Conservation (phyloP, 2,329 filamentous ascomycete species). For the Pseudogymnoascus sp. region DNA sequence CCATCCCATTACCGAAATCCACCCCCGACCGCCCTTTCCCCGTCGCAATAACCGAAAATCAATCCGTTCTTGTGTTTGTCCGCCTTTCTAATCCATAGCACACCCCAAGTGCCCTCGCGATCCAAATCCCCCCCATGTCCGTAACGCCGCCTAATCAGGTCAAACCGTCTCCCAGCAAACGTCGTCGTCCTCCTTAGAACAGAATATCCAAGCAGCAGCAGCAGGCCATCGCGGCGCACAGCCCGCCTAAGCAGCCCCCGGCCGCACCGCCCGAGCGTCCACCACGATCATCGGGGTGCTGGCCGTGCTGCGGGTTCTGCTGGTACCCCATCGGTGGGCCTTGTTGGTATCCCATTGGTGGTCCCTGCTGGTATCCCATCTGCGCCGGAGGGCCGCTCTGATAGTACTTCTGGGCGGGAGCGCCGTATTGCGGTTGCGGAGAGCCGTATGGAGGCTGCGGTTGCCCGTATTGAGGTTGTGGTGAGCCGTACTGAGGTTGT, state of each 20-base stretch:
- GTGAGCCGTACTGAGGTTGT: neutral
- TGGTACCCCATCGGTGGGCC: slow-evolving; percentile 17
- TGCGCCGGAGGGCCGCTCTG: slow-evolving; percentile 19
- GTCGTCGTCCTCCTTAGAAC: slow-evolving; percentile 32
- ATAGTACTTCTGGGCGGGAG: slow-evolving; percentile 18
- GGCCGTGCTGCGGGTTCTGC: slow-evolving; percentile 22
- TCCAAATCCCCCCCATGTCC: neutral
- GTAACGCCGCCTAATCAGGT: neutral
- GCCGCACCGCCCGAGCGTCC: slow-evolving; percentile 30
- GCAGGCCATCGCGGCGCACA: slow-evolving; percentile 38
- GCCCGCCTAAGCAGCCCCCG: slow-evolving; percentile 34
- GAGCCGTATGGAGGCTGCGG: neutral
- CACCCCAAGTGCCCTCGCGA: neutral
- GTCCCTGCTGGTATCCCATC: slow-evolving; percentile 20
- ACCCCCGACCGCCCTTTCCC: neutral
- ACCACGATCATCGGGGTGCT: slow-evolving; percentile 27
- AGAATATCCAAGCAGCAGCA: slow-evolving; percentile 44
- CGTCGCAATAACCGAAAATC: neutral
- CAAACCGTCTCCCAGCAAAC: neutral
- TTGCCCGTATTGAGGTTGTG: slow-evolving; percentile 3
- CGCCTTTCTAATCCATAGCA: neutral
- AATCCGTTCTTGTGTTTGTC: no score
- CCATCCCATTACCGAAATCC: neutral
- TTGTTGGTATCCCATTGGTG: slow-evolving; percentile 15
- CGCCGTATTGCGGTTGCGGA: slow-evolving; percentile 12